Evolutionary conservation across 306 rosid species (phyloP).

Genomic region (Cicer arietinum): DNA sequence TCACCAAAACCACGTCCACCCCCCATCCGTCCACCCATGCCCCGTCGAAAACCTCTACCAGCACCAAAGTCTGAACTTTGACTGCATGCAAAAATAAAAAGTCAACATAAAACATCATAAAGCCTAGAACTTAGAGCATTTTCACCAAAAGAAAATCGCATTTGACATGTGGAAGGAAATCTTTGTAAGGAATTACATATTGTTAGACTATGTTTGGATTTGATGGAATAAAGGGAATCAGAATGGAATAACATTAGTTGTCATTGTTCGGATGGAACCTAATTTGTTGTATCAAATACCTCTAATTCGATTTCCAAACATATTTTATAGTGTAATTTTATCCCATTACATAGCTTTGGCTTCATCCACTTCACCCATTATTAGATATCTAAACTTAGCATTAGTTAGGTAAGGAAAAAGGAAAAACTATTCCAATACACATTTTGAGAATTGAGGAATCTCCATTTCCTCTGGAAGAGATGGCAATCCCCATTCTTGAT

Average conservation of each 20-base stretch:
- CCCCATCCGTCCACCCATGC: constrained; percentile 80
- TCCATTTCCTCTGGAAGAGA: constrained; percentile 10
- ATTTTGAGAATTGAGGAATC: neutral
- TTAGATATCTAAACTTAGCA: constrained; percentile 17
- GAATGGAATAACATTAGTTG: neutral
- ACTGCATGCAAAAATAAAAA: constrained; percentile 52
- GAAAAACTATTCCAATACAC: neutral
- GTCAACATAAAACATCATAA: constrained; percentile 25
- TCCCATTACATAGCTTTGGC: neutral
- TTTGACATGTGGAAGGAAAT: neutral
- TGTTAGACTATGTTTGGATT: neutral
- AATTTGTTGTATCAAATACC: neutral
- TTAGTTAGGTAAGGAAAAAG: neutral
- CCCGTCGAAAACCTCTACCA: constrained; percentile 93
- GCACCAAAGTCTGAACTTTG: constrained; percentile 85
- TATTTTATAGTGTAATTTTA: neutral
- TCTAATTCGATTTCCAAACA: neutral
- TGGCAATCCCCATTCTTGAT: neutral
- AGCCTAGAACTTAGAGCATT: neutral
- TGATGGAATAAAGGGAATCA: neutral
- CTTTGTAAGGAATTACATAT: neutral
- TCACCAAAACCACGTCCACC: constrained; percentile 98
- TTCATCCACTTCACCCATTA: constrained; percentile 10
- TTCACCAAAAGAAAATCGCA: constrained; percentile 17
- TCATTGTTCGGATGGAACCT: neutral